These are phyloP conservation scores for Cryptosporidium ryanae DNA, from an alignment of 169 alveolate species.

Conservation along the genomic window DNA sequence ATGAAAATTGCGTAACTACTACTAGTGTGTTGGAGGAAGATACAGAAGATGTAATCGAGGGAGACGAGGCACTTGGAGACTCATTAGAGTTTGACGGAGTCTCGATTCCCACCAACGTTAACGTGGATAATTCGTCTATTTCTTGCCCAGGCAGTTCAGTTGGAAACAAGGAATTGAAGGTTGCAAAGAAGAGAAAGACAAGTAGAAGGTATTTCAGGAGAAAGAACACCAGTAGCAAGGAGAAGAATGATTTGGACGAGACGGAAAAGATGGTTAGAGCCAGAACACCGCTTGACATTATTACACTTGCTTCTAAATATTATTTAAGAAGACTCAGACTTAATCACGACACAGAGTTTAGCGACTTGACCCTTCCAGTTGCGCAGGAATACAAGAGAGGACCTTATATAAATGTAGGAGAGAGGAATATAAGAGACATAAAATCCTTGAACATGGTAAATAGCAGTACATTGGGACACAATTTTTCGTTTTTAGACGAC, in stretches of 20 bases:
- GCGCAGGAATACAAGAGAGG: conserved; percentile 65
- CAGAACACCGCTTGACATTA: conserved; percentile 53
- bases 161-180: conserved; percentile 24
- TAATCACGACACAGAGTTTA: not conserved
- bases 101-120: not conserved
- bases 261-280: conserved; percentile 49
- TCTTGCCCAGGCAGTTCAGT: not conserved
- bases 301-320: conserved; percentile 40
- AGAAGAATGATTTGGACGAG: conserved; percentile 55
- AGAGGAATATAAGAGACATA: conserved; percentile 22
- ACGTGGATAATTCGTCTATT: not conserved
- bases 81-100: conserved; percentile 3
- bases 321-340: not conserved
- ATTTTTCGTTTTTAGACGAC: conserved; percentile 22
- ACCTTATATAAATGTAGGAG: conserved; percentile 22
- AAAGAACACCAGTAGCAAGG: conserved; percentile 31
- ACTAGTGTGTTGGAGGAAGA: conserved; percentile 42
- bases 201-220: conserved; percentile 56
- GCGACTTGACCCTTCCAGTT: conserved; percentile 20
- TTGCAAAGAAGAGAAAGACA: conserved; percentile 16
- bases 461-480: not conserved
- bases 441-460: conserved; percentile 3
- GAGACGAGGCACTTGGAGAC: conserved; percentile 3
- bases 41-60: conserved; percentile 16
- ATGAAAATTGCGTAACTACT: conserved; percentile 2